Base-by-base conservation (phyloP, 306 rosid species). In the Chamaecrista fasciculata region DNA sequence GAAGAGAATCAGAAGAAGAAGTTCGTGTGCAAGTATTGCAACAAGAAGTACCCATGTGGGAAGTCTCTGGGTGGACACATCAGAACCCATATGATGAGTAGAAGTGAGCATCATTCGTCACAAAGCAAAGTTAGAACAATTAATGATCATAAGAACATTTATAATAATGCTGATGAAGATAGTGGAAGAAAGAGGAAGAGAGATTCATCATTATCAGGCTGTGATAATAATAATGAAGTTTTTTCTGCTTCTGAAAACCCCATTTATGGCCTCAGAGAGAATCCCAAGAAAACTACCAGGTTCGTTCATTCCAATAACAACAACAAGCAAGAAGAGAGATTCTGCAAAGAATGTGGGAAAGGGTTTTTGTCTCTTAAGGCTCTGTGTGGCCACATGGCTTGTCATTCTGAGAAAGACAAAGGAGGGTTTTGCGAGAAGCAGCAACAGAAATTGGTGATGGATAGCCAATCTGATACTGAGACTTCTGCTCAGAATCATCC, bases 351-450 rank as follows among this genome's bases (percentile, higher is more conserved):
- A 82, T 90, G 97, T 78, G 97, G 98, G 8, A 86, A 86, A 78
- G 85, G 91, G 46, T 93, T 93, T 72, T 62, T 77, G 26, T 90
- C 97, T 26, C 55, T 84, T 82, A 90, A 93, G 73, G 96, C 97
- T 75, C 80, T 90, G 3, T 86, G 87, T 67, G 93, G 96, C 39
- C 97, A 90, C 81, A 87, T 93, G 98, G 96, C 94, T 79, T 83
- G 84, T 78, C 96, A 90, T 67, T 88, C 92, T 1, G 97, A 91
- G 5, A 91, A 82, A 56, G 97, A 90, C 34, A 87, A 70, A 62
- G 75, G 78, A 56, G 75, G 73, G 26, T 6, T 66, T 23, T n/a
- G 57, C 24, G 79, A 78, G 79, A 78, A 89, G 75, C 75, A 88
- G 74, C 70, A 74, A 43, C 81, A 86, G n/a, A n/a, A n/a, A 52